Evolutionary conservation across 75 land plant genomes (phyloP).

Genomic region (Sequoiadendron giganteum): DNA sequence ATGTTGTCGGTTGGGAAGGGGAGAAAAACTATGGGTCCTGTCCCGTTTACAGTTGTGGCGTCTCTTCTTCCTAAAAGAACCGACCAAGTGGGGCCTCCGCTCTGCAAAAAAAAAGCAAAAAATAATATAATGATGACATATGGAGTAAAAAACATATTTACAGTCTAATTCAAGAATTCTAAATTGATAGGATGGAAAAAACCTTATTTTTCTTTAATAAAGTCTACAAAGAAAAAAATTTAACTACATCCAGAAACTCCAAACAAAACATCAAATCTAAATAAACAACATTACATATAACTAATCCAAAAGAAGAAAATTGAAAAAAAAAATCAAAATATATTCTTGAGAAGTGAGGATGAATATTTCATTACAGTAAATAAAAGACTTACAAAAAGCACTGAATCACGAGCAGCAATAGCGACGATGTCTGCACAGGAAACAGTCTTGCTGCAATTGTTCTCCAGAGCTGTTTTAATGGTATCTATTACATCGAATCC

Average conservation of each 20-base stretch:
- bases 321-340: no score
- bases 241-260: no score
- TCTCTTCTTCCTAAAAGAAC: constrained; percentile 74
- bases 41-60: constrained; percentile 43
- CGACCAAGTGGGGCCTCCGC: constrained; percentile 63
- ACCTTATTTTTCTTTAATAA: no score
- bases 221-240: no score
- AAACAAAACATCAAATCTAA: no score
- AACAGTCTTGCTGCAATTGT: constrained; percentile 13
- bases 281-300: no score
- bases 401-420: constrained; percentile 32
- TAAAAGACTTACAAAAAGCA: constrained; percentile 7
- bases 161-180: no score
- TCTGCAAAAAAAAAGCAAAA: constrained; percentile 40
- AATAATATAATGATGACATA: background rate
- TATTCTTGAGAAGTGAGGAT: background rate
- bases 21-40: constrained; percentile 35
- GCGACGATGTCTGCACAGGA: constrained; percentile 41
- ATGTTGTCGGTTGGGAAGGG: constrained; percentile 47
- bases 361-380: background rate
- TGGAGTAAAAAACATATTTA: no score
- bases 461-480: constrained; percentile 30
- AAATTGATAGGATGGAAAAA: no score
- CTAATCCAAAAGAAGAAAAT: no score
- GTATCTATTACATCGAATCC: constrained; percentile 33